Evolutionary conservation across 2,329 filamentous ascomycete species (phyloP).

Genomic region (Pseudogymnoascus sp.): DNA sequence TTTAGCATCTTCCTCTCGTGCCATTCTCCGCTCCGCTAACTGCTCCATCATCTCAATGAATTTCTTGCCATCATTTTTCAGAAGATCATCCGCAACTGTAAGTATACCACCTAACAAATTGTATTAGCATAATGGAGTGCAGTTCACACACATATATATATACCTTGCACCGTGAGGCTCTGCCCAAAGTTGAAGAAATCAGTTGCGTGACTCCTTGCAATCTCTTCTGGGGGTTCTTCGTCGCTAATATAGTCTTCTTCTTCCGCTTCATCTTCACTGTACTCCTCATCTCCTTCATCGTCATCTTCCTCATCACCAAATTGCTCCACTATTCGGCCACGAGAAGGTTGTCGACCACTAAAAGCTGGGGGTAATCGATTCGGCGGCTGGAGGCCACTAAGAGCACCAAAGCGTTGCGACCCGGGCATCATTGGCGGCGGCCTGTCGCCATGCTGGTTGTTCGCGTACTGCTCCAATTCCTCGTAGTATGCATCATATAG

Average conservation of each 20-base stretch:
- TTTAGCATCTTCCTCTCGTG: conserved; percentile 84
- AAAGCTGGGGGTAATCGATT: conserved; percentile 52
- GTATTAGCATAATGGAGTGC: conserved; percentile 12
- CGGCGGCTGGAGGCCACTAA: conserved; percentile 47
- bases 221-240: conserved; percentile 48
- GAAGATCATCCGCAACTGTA: conserved; percentile 93
- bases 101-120: conserved; percentile 78
- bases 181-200: conserved; percentile 98
- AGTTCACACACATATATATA: conserved; percentile 14
- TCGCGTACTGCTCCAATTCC: conserved; percentile 94
- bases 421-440: conserved; percentile 62
- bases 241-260: conserved; percentile 63
- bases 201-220: conserved; percentile 59
- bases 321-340: conserved; percentile 65
- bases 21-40: conserved; percentile 93
- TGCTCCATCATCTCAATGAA: conserved; percentile 99
- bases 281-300: conserved; percentile 41
- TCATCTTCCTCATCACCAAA: conserved; percentile 39
- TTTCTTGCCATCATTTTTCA: conserved; percentile 98
- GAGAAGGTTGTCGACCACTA: conserved; percentile 61
- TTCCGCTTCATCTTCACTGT: conserved; percentile 40
- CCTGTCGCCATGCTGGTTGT: conserved; percentile 66
- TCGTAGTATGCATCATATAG: conserved; percentile 98
- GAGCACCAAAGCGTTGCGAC: conserved; percentile 54
- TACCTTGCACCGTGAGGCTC: conserved; percentile 83